phyloP scores from a whole-genome alignment of 176 grass and related monocot species.

The Oryza punctata region DNA sequence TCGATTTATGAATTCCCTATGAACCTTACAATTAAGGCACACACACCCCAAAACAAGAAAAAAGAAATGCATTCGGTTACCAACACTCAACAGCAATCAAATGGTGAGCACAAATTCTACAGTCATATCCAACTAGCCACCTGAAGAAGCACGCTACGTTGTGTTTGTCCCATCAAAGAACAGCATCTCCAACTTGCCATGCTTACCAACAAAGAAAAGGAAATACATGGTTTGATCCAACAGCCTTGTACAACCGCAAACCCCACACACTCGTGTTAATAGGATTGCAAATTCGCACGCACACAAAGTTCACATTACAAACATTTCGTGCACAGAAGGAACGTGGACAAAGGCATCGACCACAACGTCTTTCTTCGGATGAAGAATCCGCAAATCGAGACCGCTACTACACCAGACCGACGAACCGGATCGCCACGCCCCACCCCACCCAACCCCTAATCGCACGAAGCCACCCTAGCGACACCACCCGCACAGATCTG shows the following conservation, averaged over 20 bases:
- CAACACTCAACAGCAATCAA: background rate
- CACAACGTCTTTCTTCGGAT: background rate
- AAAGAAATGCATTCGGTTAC: background rate
- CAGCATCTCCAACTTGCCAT: background rate
- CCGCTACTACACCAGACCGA: background rate
- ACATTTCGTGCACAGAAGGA: background rate
- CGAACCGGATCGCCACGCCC: conserved; percentile 13
- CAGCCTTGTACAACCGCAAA: background rate
- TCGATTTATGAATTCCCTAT: too few species aligned
- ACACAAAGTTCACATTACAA: background rate
- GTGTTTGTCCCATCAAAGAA: background rate
- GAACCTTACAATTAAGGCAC: background rate
- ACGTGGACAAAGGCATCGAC: background rate
- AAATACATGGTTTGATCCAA: background rate
- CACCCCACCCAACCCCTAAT: background rate
- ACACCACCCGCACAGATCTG: conserved; percentile 35
- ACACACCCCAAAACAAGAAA: background rate
- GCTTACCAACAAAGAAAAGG: background rate
- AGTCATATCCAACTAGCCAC: background rate
- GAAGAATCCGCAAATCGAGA: background rate
- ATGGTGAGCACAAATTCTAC: background rate
- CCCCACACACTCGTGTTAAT: background rate
- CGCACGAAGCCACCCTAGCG: conserved; percentile 4
- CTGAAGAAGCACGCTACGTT: background rate
- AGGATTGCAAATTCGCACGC: background rate